Evolutionary conservation across 257 asterid genomes (phyloP), one percentile per base, ranked within the genome.

Genomic region (Gentiana straminea): DNA sequence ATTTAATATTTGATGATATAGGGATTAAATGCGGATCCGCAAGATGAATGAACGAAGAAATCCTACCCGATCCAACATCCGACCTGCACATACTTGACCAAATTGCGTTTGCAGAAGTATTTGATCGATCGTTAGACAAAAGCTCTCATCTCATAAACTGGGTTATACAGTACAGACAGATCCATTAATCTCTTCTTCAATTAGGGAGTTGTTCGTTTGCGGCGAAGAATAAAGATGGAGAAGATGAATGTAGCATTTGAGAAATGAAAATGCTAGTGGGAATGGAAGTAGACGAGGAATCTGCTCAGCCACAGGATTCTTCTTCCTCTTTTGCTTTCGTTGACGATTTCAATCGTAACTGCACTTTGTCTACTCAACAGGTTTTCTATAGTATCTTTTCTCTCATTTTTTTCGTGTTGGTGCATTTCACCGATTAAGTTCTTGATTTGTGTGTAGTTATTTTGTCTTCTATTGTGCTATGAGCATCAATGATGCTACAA

Each of bases 221-320:
- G 1, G 2, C 9, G 11, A 33, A 59, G 6, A 33, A 45, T 48
- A 57, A 64, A 69, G 59, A 84, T 85, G 95, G 95, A 92, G 65
- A 88, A 72, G 80, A 85, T 88, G 97, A 92, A 83, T 59, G 76
- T 73, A 70, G 94, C 98, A 8, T 67, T 73, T 15, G 98, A 85
- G 82, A 92, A 79, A 80, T 92, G 98, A 92, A 85, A 77, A 88
- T 92, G 91, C 80, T 92, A 68, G 97, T 88, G 45, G 98, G 97
- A 41, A 85, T 92, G 93, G 98, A 92, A 57, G 88, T 77, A 15
- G 98, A 81, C 58, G 94, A 82, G 62, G 81, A 70, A 63, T 62
- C 68, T 11, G 83, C 63, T 61, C 55, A 61, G 33, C 71, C 70
- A 51, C 84, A 79, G 44, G 63, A 59, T 55, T 55, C 68, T 35